These are phyloP conservation scores for Termitomyces sp. DNA, from an alignment of 768 basidiomycete species.

Conservation along the genomic window DNA sequence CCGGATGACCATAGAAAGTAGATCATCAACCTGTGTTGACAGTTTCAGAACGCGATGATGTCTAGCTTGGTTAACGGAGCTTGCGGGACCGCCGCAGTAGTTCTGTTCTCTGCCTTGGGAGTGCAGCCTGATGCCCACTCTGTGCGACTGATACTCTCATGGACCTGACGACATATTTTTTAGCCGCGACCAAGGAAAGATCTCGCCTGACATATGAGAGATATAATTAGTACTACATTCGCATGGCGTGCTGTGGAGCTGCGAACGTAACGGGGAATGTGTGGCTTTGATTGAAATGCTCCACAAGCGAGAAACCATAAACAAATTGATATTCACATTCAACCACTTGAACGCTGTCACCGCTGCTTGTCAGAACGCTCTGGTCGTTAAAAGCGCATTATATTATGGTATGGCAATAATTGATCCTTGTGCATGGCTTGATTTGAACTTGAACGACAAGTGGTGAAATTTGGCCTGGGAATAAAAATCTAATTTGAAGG, in stretches of 20 bases:
- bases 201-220: background rate
- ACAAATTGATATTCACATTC: background rate
- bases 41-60: background rate
- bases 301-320: background rate
- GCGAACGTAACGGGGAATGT: background rate
- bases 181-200: background rate
- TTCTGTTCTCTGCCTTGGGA: background rate
- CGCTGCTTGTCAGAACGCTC: background rate
- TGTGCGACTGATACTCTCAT: background rate
- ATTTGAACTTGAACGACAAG: background rate
- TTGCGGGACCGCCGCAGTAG: background rate
- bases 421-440: background rate
- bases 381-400: background rate
- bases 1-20: background rate
- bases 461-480: no score
- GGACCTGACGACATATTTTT: background rate
- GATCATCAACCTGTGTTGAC: background rate
- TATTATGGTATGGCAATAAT: background rate
- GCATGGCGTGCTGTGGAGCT: background rate
- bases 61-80: background rate
- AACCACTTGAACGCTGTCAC: no score
- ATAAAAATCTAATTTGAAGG: no score
- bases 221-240: background rate
- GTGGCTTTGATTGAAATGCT: background rate
- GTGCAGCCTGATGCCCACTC: background rate